Percentiles rank a stretch among this genome's conserved stretches.
phyloP scores from a whole-genome alignment of 2,329 filamentous ascomycete genomes.

The Akanthomyces muscarius region DNA sequence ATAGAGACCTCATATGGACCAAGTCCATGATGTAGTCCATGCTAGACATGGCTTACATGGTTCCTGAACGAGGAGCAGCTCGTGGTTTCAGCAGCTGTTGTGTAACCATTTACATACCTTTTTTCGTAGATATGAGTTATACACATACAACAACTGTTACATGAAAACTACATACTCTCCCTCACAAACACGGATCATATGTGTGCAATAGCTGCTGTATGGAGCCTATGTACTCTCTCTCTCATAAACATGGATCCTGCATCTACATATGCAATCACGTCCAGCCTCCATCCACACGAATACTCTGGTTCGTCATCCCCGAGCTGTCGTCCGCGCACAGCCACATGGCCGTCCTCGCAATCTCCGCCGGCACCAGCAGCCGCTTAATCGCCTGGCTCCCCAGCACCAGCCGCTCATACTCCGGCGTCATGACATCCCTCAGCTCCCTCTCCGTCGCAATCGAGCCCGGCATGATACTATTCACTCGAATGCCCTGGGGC shows the following conservation, averaged over 20 bases:
- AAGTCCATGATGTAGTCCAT: too few species aligned
- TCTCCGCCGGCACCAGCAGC: slow-evolving; percentile 38
- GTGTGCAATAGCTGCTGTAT: too few species aligned
- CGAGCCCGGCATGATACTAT: slow-evolving; percentile 47
- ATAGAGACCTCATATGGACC: too few species aligned
- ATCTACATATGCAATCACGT: slow-evolving; percentile 21
- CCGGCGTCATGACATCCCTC: slow-evolving; percentile 39
- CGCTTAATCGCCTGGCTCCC: slow-evolving; percentile 40
- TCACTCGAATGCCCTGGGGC: slow-evolving; percentile 46
- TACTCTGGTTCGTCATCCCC: slow-evolving; percentile 42
- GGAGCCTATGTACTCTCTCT: too few species aligned
- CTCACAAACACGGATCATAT: too few species aligned
- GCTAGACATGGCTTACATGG: too few species aligned
- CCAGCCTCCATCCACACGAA: slow-evolving; percentile 33
- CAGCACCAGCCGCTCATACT: slow-evolving; percentile 37
- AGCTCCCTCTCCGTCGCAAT: slow-evolving; percentile 44
- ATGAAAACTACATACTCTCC: too few species aligned
- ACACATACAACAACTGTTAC: too few species aligned
- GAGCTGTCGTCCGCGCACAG: slow-evolving; percentile 43
- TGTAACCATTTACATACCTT: too few species aligned
- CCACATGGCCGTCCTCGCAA: slow-evolving; percentile 44
- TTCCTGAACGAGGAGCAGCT: too few species aligned
- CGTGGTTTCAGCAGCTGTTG: too few species aligned
- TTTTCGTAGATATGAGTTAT: too few species aligned
- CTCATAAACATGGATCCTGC: slow-evolving; percentile 27